Base-by-base conservation (phyloP, 495 filamentous ascomycete species). In the Penicillium odoratum region DNA sequence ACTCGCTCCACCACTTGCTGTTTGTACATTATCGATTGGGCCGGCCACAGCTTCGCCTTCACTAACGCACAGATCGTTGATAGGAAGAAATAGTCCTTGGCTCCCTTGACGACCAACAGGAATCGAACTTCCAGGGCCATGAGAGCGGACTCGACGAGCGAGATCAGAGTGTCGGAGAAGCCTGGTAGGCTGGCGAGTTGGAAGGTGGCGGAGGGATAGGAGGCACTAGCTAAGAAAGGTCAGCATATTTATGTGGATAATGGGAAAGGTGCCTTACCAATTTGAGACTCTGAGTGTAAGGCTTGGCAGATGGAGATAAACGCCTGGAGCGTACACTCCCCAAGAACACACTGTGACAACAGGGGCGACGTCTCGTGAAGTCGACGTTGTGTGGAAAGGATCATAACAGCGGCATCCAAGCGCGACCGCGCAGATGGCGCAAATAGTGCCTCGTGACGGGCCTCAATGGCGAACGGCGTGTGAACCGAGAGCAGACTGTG, bases 21-120 rank as follows among this genome's bases (percentile, higher is more conserved):
- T 38, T 76, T 78, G 53, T 72, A 74, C 44, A 72, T 56, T 8
- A 57, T 59, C 15, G 69, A 69, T 51, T 78, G 76, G 1, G 55
- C 57, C 0, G 74, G 72, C 74, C 72, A 77, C 7, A 76, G 48
- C 29, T 67, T 71, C 26, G 70, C 55, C 43, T 77, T 78, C 40
- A 75, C 76, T 3, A 77, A 48, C 7, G 73, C 70, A 10, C 73
- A 51, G 28, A 78, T 72, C 3, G 75, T 76, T 0, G 74, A 77
- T 45, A 77, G 64, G 58, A 77, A 77, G 49, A 76, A 77, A 51
- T 76, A 78, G 48, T 78, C 74, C 48, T 77, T 78, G 4, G 74
- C 73, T 0, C 76, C 74, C 48, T 78, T 78, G 51, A 75, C 65
- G 6, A 78, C 63, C 7, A 72, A 58, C 13, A 73, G 57, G 38